A percentile compares a stretch with the other conserved stretches of the same genome.
Evolutionary conservation across 202 grass and related monocot genomes (phyloP).

Genomic region (Saccharum hybrid): DNA sequence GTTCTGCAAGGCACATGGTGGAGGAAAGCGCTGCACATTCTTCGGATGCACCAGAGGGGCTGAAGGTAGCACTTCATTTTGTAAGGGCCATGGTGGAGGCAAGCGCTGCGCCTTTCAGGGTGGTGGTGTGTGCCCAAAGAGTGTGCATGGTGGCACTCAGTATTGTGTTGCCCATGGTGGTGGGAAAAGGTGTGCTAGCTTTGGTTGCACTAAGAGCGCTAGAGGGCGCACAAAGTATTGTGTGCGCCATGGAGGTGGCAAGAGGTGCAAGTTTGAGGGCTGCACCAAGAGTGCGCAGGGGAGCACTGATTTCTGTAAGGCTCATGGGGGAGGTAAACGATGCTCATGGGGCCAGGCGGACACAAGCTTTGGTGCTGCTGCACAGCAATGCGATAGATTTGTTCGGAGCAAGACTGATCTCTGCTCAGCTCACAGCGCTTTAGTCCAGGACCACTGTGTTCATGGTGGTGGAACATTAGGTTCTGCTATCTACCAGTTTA

Average conservation of each 20-base stretch:
- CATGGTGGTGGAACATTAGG: slow-evolving; percentile 74
- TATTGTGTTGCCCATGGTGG: slow-evolving; percentile 91
- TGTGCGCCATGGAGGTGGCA: slow-evolving; percentile 90
- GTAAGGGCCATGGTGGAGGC: slow-evolving; percentile 92
- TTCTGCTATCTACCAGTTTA: slow-evolving; percentile 19
- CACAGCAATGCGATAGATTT: slow-evolving; percentile 63
- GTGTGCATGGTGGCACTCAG: slow-evolving; percentile 87
- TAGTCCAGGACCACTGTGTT: slow-evolving; percentile 83
- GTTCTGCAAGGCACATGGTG: slow-evolving; percentile 88
- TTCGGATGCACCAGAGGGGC: slow-evolving; percentile 84
- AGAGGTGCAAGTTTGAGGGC: slow-evolving; percentile 65
- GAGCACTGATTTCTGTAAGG: slow-evolving; percentile 90
- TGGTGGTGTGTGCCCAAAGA: slow-evolving; percentile 81
- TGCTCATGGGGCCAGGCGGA: slow-evolving; percentile 61
- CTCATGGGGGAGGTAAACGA: slow-evolving; percentile 81
- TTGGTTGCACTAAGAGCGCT: slow-evolving; percentile 80
- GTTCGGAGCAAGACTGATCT: slow-evolving; percentile 69
- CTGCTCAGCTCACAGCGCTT: slow-evolving; percentile 61
- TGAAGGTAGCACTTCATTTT: slow-evolving; percentile 82
- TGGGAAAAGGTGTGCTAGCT: slow-evolving; percentile 78
- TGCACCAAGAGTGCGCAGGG: slow-evolving; percentile 91
- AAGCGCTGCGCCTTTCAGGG: slow-evolving; percentile 88
- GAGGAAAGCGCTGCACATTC: slow-evolving; percentile 95
- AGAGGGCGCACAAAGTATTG: slow-evolving; percentile 87
- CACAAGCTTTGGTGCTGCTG: slow-evolving; percentile 31